These are phyloP conservation scores for Microsporum canis DNA, from an alignment of 2,329 filamentous ascomycete genomes.

Conservation along the genomic window DNA sequence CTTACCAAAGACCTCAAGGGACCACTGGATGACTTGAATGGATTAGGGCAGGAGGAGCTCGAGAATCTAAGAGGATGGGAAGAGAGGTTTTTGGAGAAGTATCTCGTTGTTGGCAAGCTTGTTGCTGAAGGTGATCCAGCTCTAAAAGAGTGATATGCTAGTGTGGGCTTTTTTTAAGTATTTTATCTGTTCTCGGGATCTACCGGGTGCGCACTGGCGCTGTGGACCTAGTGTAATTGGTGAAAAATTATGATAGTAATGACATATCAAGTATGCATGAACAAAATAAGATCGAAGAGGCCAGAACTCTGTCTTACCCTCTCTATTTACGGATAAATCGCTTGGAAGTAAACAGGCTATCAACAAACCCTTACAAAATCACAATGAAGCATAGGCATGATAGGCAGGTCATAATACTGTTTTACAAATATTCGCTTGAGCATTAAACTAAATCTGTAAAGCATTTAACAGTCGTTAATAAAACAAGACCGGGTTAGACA, in stretches of 20 bases:
- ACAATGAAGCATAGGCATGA: too few relatives aligned
- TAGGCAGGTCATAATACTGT: neutral
- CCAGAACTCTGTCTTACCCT: too few relatives aligned
- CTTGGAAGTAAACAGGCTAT: too few relatives aligned
- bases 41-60: conserved; percentile 61
- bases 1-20: conserved; percentile 80
- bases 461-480: neutral
- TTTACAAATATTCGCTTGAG: neutral
- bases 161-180: neutral
- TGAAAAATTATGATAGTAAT: neutral
- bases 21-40: conserved; percentile 64
- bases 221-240: neutral
- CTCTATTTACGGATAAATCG: too few relatives aligned
- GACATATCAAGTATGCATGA: neutral
- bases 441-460: neutral
- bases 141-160: conserved; percentile 15
- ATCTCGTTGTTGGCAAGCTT: conserved; percentile 81
- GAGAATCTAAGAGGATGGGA: conserved; percentile 86
- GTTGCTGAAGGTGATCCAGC: conserved; percentile 51
- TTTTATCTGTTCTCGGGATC: neutral
- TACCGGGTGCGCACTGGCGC: neutral
- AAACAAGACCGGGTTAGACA: neutral
- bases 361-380: too few relatives aligned
- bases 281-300: neutral
- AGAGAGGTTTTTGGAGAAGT: conserved; percentile 86